Conservation (phyloP, 441 rosid genomes). For the Pelargonium myrrhifolium region DNA sequence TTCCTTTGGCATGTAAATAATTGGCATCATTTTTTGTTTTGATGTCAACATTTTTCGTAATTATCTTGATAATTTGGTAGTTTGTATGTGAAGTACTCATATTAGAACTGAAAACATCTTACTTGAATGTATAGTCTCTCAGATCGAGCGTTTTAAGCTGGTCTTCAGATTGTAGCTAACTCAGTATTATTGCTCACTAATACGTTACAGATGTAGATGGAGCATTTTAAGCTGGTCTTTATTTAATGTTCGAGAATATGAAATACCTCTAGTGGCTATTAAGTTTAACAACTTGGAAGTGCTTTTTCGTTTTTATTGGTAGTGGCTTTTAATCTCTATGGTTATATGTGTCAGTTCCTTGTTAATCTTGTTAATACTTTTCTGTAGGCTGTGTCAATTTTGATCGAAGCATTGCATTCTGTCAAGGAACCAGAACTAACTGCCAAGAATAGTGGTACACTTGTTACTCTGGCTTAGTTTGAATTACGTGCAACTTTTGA, state of each 20-base stretch:
- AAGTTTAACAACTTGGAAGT: not conserved
- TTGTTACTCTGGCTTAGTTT: constrained; percentile 19
- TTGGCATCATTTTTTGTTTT: constrained; percentile 3
- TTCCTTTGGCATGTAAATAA: not conserved
- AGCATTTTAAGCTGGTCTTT: no score
- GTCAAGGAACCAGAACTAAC: constrained; percentile 68
- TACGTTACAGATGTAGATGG: not conserved
- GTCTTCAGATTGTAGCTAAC: not conserved
- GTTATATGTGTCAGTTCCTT: not conserved
- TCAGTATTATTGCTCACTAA: not conserved
- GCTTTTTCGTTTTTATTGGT: no score
- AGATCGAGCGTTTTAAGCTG: not conserved
- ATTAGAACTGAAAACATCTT: not conserved
- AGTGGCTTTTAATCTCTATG: not conserved
- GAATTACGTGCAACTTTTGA: constrained; percentile 11
- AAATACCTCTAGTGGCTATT: not conserved
- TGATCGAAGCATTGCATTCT: constrained; percentile 84
- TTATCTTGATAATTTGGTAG: no score
- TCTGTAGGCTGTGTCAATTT: constrained; percentile 55
- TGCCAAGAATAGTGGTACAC: constrained; percentile 55
- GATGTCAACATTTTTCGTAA: no score
- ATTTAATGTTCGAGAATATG: no score
- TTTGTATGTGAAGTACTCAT: not conserved
- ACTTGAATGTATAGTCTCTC: not conserved
- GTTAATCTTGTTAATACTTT: not conserved